A percentile compares a stretch with the other conserved stretches of the same genome.
Conservation (phyloP, 2,329 filamentous ascomycete species). For the Diaporthe nobilis region DNA sequence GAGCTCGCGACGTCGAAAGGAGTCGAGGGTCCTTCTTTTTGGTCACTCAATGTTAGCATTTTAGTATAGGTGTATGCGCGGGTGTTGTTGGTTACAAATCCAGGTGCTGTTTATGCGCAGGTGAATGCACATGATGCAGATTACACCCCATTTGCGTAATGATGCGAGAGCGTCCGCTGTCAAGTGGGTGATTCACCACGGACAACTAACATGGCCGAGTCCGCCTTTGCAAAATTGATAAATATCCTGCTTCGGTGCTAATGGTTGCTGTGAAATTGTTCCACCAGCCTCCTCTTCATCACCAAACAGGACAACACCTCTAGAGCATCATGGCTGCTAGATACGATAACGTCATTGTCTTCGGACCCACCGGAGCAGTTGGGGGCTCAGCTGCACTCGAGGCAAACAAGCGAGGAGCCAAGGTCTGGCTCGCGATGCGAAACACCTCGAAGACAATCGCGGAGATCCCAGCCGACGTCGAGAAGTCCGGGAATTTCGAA, state of each 20-base stretch:
- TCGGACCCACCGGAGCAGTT: conserved; percentile 64
- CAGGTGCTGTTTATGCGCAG: not conserved
- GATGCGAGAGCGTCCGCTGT: not conserved
- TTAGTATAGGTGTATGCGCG: too few species aligned
- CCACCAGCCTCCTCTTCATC: not conserved
- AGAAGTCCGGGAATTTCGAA: conserved; percentile 39
- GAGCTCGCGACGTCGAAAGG: not conserved
- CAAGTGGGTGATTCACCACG: not conserved
- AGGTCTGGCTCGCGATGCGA: conserved; percentile 45
- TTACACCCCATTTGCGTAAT: not conserved
- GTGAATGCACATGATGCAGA: not conserved
- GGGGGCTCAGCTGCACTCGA: conserved; percentile 56
- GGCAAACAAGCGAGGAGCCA: conserved; percentile 57
- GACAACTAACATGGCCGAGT: not conserved
- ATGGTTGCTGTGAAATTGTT: not conserved
- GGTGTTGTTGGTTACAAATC: not conserved
- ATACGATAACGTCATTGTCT: conserved; percentile 56
- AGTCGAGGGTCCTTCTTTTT: not conserved
- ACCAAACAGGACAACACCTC: not conserved
- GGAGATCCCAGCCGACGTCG: conserved; percentile 34
- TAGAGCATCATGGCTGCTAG: conserved; percentile 33
- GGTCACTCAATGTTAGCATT: too few species aligned
- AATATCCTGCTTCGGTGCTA: not conserved
- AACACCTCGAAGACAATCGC: conserved; percentile 57
- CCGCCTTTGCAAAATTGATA: not conserved